Evolutionary conservation across 495 filamentous ascomycete genomes (phyloP), one percentile per base, ranked within the genome.

Genomic region (Aspergillus heteromorphus): DNA sequence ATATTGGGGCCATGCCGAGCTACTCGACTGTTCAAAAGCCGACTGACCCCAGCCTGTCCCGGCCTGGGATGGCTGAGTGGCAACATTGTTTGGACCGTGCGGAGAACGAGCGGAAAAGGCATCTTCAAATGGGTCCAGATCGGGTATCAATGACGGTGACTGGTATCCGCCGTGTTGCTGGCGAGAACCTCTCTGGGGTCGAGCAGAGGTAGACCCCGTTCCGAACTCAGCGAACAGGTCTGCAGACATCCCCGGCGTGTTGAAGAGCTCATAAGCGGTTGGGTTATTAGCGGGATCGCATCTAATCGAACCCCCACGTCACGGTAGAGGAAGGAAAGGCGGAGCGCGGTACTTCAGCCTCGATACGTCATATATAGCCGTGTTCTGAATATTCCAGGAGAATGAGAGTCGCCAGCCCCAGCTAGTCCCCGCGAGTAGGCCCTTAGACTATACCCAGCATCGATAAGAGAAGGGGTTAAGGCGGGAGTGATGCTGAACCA

Each of bases 221-320:
- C 83, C 85, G 59, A 91, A 91, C 47, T 83, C 84, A 47, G 86
- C 85, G 34, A 87, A 82, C 31, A 91, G 77, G 59, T 90, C 87
- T 48, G 85, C 81, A 40, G 87, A 91, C 87, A 91, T 91, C 40
- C 47, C 17, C 18, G 48, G 17, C 21, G 21, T 21, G 20, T 42
- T 36, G 27, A 20, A 9, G 23, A 47, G 29, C 9, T 27, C 17
- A 14, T 40, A 14, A 27, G 29, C 47, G 29, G n/a, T 14, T n/a
- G n/a, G 6, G 34, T 38, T 14, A 38, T 38, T 9, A 9, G 34
- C 13, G 34, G 34, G 34, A 13, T 38, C 23, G 23, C 23, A 27
- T 27, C 7, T 9, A 38, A 38, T 38, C 10, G 8, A 13, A n/a
- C 34, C 13, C 11, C 34, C 34, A n/a, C 34, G 34, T n/a, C 11